Evolutionary conservation across 768 basidiomycete species (phyloP), one percentile per base, ranked within the genome.

Genomic region (Dioszegia crocea): DNA sequence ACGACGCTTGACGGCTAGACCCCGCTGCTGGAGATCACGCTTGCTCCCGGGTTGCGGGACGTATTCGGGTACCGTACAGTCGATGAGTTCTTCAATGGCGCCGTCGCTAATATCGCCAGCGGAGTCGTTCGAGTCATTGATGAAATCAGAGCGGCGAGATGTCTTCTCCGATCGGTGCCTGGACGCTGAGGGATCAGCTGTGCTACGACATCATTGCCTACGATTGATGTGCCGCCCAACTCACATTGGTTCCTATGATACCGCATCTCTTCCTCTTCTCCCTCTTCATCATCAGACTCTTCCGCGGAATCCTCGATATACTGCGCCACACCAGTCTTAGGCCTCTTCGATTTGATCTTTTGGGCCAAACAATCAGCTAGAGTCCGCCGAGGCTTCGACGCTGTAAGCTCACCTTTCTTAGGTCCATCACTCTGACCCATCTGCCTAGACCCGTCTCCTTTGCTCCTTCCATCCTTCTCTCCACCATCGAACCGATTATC

Each of bases 271-370:
- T 26, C 24, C 9, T 27, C 45, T 24, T 46, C 26, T 9, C 17
- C 19, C 23, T 46, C 45, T 27, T 46, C 45, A 27, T 46, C 47
- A 48, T 48, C 47, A 29, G 47, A 48, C 47, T 48, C 47, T 26
- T 48, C 47, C 8, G 47, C 47, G 4, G 4, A 6, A 31, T 30
- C 47, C 27, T 48, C 47, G 27, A 48, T 48, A 30, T 48, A 48
- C 47, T 9, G 14, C 3, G 29, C 4, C 3, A 29, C 47, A 8
- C 33, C 33, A 14, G 9, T 17, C 29, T 4, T 48, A 14, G 27
- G n/a, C 30, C 26, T 16, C 19, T 19, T 48, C 5, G 27, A 17
- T 29, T 31, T 48, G 4, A n/a, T 16, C 11, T 16, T 33, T 9
- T 23, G 24, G 19, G 47, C 47, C 30, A 19, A 19, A 12, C 8